Percentiles rank a stretch among this genome's conserved stretches.
phyloP scores from a whole-genome alignment of 257 asterid genomes.

The Ajuga chamaepitys region DNA sequence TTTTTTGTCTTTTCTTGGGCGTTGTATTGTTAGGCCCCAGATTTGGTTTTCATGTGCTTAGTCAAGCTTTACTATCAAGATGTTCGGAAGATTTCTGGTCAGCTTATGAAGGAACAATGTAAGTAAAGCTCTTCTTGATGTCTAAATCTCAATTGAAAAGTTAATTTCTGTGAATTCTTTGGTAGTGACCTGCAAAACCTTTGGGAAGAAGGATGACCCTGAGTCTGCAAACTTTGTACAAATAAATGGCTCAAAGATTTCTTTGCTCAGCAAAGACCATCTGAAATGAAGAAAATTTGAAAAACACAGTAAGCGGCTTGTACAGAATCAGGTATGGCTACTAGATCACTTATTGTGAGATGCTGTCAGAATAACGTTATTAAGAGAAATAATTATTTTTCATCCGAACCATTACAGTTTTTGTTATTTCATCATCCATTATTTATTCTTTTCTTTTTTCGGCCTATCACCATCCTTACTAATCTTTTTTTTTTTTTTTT shows the following conservation, averaged over 20 bases:
- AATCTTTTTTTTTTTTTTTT: too few relatives aligned
- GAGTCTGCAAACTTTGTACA: constrained; percentile 23
- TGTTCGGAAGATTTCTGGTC: constrained; percentile 77
- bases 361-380: background rate
- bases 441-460: too few relatives aligned
- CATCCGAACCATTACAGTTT: too few relatives aligned
- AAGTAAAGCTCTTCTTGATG: constrained; percentile 19
- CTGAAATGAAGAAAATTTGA: constrained; percentile 24
- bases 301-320: constrained; percentile 16
- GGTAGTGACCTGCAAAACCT: constrained; percentile 42
- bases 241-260: constrained; percentile 23
- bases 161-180: constrained; percentile 16
- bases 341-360: background rate
- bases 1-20: background rate
- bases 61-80: constrained; percentile 38
- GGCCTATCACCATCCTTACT: too few relatives aligned
- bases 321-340: constrained; percentile 26
- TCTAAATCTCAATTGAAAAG: background rate
- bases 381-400: too few relatives aligned
- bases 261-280: constrained; percentile 24
- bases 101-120: constrained; percentile 51
- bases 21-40: background rate
- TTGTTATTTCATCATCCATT: too few relatives aligned
- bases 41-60: constrained; percentile 10
- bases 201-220: constrained; percentile 29